Conservation (phyloP, 2,329 filamentous ascomycete genomes). For the Thielaviopsis populi region DNA sequence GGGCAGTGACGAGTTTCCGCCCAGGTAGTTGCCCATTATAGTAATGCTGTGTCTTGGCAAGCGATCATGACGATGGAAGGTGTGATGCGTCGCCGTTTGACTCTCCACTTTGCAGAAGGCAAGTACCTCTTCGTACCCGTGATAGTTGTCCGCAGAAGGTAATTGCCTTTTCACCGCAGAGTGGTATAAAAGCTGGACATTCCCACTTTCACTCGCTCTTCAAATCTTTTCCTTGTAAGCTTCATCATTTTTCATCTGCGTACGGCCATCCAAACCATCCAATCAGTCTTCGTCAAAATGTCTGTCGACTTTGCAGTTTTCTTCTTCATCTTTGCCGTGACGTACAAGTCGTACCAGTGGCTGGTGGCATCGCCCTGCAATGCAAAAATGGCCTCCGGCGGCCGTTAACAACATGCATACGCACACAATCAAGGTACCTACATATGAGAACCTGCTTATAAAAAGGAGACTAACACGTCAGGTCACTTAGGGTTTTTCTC, state of each 20-base stretch:
- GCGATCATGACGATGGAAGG: no score
- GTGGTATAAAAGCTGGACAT: neutral
- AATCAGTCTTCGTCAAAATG: neutral
- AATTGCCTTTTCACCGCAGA: neutral
- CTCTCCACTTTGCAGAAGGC: neutral
- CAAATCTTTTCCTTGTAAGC: neutral
- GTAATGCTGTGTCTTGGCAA: no score
- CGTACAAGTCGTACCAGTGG: neutral
- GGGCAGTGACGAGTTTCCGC: no score
- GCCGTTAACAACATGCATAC: neutral
- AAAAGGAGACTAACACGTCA: no score
- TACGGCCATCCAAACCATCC: neutral
- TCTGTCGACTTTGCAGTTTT: neutral
- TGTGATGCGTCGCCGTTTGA: neutral
- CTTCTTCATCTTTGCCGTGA: neutral
- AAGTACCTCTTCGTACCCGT: neutral
- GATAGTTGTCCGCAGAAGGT: neutral
- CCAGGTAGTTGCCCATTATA: no score
- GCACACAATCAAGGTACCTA: no score
- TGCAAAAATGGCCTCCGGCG: neutral
- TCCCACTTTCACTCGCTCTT: neutral
- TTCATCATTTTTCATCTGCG: neutral
- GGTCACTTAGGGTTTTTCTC: no score
- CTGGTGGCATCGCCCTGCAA: neutral
- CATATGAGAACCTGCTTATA: no score